Evolutionary conservation across 2,329 filamentous ascomycete species (phyloP), one percentile per base, ranked within the genome.

Genomic region (Zymoseptoria pseudotritici): DNA sequence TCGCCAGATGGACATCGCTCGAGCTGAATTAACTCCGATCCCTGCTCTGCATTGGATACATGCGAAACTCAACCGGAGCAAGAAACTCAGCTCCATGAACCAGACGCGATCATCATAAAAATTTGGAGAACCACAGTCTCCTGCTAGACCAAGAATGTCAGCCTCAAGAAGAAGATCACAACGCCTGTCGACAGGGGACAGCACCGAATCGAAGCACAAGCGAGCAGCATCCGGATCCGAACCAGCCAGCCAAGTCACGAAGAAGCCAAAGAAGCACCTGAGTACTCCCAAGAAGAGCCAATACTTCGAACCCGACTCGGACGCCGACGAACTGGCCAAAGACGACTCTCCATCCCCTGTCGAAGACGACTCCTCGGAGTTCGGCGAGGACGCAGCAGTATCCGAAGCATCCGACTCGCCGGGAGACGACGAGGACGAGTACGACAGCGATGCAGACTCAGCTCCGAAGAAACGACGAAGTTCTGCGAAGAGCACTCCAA

Each of bases 221-320:
- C 65, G 70, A 50, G 62, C 58, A 8, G 61, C 63, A 9, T 72
- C 70, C 2, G 62, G 54, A 3, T 64, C 63, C 2, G 50, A 22
- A 24, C n/a, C 50, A 21, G 50, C 54, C 10, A 53, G 24, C 5
- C 36, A 57, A 1, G 29, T 58, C 9, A 54, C 62, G 13, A 71
- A 72, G 57, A 63, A 66, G 31, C 31, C 65, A 4, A 71, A 66
- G 58, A 61, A 59, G 11, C 59, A 62, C 9, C 63, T 65, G 13
- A 57, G 65, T 11, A 80, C 79, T 10, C 69, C 77, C 5, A 80
- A 74, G 61, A 80, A 77, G 67, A 82, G 80, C 72, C 79, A 78
- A 66, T 81, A 82, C 66, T 83, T 82, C 61, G 63, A 65, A 13
- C 60, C 63, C 4, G 66, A 67, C 8, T 55, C 53, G n/a, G 55